Conservation (phyloP, 148 eudicot genomes). For the Euryodendron excelsum region DNA sequence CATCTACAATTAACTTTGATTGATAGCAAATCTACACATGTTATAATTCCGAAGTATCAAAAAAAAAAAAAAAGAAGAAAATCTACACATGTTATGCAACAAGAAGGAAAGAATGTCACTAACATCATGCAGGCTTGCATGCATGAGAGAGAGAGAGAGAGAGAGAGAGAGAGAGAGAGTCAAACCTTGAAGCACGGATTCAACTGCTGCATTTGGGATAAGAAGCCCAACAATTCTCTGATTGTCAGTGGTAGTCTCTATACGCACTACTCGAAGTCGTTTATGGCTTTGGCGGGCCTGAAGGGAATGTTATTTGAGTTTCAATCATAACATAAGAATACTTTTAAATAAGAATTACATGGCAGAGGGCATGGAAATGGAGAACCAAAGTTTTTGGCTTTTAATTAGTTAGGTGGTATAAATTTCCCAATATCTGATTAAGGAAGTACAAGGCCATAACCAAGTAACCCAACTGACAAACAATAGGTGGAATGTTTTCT, state of each 20-base stretch:
- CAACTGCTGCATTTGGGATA: conserved; percentile 93
- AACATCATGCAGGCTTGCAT: neutral
- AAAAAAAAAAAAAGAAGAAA: neutral
- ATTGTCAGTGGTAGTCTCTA: conserved; percentile 82
- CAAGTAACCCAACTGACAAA: neutral
- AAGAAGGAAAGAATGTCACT: neutral
- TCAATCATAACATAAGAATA: too few relatives aligned
- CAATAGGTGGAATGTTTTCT: neutral
- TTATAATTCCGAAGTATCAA: neutral
- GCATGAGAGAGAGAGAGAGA: conserved; percentile 7
- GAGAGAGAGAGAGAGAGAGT: conserved; percentile 1
- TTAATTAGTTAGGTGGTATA: neutral
- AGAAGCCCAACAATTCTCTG: conserved; percentile 90
- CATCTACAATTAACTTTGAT: neutral
- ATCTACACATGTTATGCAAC: neutral
- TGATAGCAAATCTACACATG: too few relatives aligned
- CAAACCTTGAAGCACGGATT: conserved; percentile 82
- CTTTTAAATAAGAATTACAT: neutral
- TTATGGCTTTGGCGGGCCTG: conserved; percentile 85
- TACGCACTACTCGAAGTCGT: conserved; percentile 80
- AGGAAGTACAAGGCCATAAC: neutral
- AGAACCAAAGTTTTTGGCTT: neutral
- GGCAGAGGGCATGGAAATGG: neutral
- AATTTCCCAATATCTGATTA: neutral
- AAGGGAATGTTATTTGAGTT: conserved; percentile 2